Conservation (phyloP, 176 grass and related monocot species). For the Zizania latifolia region DNA sequence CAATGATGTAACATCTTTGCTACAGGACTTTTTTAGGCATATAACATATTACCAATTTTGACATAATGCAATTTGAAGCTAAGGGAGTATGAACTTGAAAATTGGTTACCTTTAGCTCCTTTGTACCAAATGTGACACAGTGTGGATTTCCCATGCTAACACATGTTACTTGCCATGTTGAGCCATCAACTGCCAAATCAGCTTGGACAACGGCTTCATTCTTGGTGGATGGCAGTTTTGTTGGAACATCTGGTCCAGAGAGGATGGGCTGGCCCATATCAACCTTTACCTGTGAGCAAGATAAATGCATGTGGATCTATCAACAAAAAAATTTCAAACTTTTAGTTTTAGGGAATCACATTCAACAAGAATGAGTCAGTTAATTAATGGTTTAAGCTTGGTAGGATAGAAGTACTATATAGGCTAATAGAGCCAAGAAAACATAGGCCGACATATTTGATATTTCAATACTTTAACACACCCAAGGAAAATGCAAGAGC, state of each 20-base stretch:
- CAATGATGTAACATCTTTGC: neutral
- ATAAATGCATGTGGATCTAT: conserved; percentile 4
- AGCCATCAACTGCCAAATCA: conserved; percentile 64
- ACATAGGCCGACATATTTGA: neutral
- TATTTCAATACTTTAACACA: neutral
- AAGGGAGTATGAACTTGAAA: neutral
- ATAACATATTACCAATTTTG: neutral
- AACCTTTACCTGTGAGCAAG: conserved; percentile 71
- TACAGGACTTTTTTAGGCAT: neutral
- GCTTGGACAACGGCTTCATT: conserved; percentile 64
- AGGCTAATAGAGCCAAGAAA: neutral
- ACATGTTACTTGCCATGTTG: conserved; percentile 87
- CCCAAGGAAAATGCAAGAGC: neutral
- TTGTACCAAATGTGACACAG: conserved; percentile 75
- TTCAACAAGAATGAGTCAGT: conserved; percentile 2
- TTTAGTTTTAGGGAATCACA: conserved; percentile 4
- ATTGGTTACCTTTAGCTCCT: conserved; percentile 48
- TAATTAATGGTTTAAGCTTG: neutral
- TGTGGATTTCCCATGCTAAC: conserved; percentile 99
- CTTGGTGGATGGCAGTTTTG: conserved; percentile 59
- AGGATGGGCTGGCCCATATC: conserved; percentile 92
- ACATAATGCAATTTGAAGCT: neutral
- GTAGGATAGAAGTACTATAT: neutral
- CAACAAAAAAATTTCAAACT: neutral
- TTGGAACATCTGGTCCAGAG: conserved; percentile 65